phyloP scores from a whole-genome alignment of 495 filamentous ascomycete genomes.

The Thozetella sp. region DNA sequence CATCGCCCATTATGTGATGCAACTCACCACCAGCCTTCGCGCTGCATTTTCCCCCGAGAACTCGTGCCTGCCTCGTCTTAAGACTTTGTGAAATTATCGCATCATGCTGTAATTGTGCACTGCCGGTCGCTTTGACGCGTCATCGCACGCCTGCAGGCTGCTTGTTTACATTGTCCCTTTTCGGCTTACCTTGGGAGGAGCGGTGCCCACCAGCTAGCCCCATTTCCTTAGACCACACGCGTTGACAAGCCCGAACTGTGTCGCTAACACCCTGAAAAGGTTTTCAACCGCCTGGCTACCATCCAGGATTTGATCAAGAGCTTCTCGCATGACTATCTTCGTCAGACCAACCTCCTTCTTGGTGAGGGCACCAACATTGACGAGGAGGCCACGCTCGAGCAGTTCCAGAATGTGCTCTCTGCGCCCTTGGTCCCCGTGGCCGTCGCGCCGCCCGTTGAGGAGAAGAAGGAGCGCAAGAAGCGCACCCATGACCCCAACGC shows the following conservation, averaged over 20 bases:
- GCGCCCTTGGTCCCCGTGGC: constrained; percentile 35
- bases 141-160: neutral
- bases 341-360: constrained; percentile 79
- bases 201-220: neutral
- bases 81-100: too few relatives aligned
- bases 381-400: constrained; percentile 51
- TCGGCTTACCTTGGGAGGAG: neutral
- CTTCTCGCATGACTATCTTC: constrained; percentile 76
- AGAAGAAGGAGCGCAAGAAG: constrained; percentile 86
- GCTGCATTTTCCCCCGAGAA: neutral
- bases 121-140: neutral
- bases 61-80: too few relatives aligned
- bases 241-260: constrained; percentile 5
- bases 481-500: constrained; percentile 89
- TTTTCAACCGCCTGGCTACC: constrained; percentile 71
- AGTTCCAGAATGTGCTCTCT: constrained; percentile 42
- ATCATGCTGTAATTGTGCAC: neutral
- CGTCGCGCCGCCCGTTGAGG: constrained; percentile 46
- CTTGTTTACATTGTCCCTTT: constrained; percentile 4
- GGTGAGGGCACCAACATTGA: constrained; percentile 57
- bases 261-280: constrained; percentile 48
- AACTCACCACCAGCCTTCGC: neutral
- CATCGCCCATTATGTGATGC: too few relatives aligned
- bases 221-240: neutral
- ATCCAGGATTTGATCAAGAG: constrained; percentile 74